Percentiles rank a stretch among this genome's conserved stretches.
These are phyloP conservation scores for Rhynchosporium agropyri DNA, from an alignment of 2,329 filamentous ascomycete species.

Conservation along the genomic window DNA sequence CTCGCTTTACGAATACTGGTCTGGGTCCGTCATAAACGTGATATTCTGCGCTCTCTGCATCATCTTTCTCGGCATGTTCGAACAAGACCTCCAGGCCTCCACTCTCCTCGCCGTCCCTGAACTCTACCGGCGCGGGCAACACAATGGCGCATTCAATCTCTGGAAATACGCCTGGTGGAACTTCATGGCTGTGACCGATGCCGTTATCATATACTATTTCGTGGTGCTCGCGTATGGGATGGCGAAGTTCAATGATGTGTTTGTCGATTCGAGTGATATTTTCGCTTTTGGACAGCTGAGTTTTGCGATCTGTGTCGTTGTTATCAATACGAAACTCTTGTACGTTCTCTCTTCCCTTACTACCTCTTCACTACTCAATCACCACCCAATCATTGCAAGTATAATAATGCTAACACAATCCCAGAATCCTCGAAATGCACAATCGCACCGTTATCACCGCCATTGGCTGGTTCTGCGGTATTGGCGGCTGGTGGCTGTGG, in stretches of 20 bases:
- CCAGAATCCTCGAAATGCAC: conserved; percentile 71
- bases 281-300: conserved; percentile 73
- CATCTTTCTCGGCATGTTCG: conserved; percentile 86
- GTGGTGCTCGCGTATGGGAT: conserved; percentile 65
- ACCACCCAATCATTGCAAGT: conserved; percentile 30
- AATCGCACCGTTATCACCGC: conserved; percentile 71
- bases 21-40: conserved; percentile 67
- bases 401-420: conserved; percentile 32
- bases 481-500: conserved; percentile 83
- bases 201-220: conserved; percentile 75
- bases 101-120: conserved; percentile 88
- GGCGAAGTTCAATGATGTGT: conserved; percentile 58
- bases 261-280: conserved; percentile 54
- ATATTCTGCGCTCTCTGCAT: conserved; percentile 86
- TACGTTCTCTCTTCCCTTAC: conserved; percentile 46
- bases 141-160: conserved; percentile 75
- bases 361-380: neutral
- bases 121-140: conserved; percentile 81
- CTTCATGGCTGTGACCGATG: conserved; percentile 71
- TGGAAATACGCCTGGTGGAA: conserved; percentile 77
- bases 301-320: conserved; percentile 68
- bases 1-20: conserved; percentile 87
- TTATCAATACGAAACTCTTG: conserved; percentile 77
- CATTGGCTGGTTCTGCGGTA: conserved; percentile 58
- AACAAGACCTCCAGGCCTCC: conserved; percentile 79